Percentiles rank a stretch among this genome's conserved stretches.
Evolutionary conservation across 148 eudicot species (phyloP).

Genomic region (Nepenthes gracilis): DNA sequence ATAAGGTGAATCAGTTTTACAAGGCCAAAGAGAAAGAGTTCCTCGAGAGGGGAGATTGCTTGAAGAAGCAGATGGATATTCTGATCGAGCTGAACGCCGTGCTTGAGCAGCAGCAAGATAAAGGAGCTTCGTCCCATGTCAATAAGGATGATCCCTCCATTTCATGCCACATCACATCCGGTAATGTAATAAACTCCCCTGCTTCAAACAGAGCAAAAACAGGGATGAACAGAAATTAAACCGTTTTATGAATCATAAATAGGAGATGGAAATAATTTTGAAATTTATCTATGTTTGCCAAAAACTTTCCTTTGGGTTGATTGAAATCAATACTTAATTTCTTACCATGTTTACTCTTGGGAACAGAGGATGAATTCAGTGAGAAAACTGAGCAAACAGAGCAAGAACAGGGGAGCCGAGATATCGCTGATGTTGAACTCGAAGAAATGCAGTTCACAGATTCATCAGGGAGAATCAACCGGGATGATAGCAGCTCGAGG

Average conservation of each 20-base stretch:
- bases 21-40: conserved; percentile 69
- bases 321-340: not conserved
- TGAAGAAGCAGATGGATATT: conserved; percentile 68
- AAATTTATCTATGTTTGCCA: not conserved
- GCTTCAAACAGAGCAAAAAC: not conserved
- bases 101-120: conserved; percentile 24
- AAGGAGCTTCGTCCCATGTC: conserved; percentile 7
- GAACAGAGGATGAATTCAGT: conserved; percentile 40
- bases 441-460: conserved; percentile 30
- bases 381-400: conserved; percentile 26
- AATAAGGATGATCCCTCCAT: conserved; percentile 54
- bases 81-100: conserved; percentile 46
- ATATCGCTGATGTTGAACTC: conserved; percentile 19
- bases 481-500: conserved; percentile 41
- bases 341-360: not conserved
- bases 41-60: conserved; percentile 63
- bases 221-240: not conserved
- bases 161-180: conserved; percentile 59
- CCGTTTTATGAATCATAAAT: not conserved
- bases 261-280: not conserved
- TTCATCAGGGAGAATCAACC: conserved; percentile 24
- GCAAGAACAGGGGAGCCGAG: conserved; percentile 33
- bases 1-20: conserved; percentile 87
- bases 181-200: conserved; percentile 20
- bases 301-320: not conserved